Base-by-base conservation (phyloP, 23 red algal species). In the Rhodosorus marinus region DNA sequence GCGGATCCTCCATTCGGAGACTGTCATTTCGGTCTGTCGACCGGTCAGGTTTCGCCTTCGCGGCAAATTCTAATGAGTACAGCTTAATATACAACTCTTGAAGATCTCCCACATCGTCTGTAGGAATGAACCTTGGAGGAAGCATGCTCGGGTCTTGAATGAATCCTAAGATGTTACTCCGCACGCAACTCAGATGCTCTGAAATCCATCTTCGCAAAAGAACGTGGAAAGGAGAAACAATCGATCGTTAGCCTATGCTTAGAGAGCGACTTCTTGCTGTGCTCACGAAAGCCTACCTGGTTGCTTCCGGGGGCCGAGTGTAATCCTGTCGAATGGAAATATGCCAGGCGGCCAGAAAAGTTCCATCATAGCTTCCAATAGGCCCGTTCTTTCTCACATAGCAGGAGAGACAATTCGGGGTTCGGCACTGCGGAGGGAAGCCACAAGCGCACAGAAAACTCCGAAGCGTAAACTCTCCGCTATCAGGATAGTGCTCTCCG, bases 101-200 rank as follows among this genome's bases (percentile, higher is more conserved):
- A 5, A 86, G 29, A 21, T 51, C 60, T 11, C 54, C 47, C 8
- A 86, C 62, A 59, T 86, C 66, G 29, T 52, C 55, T 6, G 71
- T 68, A 14, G 68, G 55, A 24, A 64, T 57, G 29, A 74, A 86
- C 1, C 66, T 53, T 52, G 64, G 52, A 34, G 69, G 69, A 11
- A 66, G 54, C 29, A 86, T 33, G 1, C 59, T 70, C 26, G 57
- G 51, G 40, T 86, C 80, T 1, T 68, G 61, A 33, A 86, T 61
- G 49, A 86, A 86, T 19, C 80, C 80, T 15, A 86, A 52, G 25
- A 52, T 42, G 2, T 62, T 55, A 20, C 64, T 61, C 47, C 75
- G 74, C 52, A 86, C 66, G 6, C 67, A 58, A 19, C 76, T 75
- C 80, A 86, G 74, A 3, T 74, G 55, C 33, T 86, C 80, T 23